A percentile compares a stretch with the other conserved stretches of the same genome.
These are phyloP conservation scores for Reutealis trisperma DNA, from an alignment of 345 rosid genomes.

Conservation along the genomic window DNA sequence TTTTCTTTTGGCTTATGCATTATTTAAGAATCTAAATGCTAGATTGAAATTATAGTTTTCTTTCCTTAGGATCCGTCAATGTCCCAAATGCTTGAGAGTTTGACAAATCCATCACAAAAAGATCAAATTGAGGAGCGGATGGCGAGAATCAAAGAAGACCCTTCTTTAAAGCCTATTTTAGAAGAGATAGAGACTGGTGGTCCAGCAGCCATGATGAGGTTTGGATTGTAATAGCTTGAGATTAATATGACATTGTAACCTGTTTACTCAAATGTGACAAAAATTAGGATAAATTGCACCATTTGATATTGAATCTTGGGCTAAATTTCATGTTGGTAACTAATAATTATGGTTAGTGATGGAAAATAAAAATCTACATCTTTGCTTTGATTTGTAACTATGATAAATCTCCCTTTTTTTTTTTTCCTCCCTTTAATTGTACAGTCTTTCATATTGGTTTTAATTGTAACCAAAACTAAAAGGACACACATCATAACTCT, in stretches of 20 bases:
- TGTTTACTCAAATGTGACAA: not conserved
- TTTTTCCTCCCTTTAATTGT: too few relatives aligned
- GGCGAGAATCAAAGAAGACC: slow-evolving; percentile 84
- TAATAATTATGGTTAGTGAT: too few relatives aligned
- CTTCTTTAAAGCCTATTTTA: slow-evolving; percentile 77
- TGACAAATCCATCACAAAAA: slow-evolving; percentile 73
- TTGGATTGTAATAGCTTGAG: slow-evolving; percentile 18
- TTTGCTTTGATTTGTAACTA: too few relatives aligned
- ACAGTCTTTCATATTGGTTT: too few relatives aligned
- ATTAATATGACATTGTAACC: not conserved
- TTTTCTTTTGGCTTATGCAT: not conserved
- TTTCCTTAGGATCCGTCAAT: slow-evolving; percentile 83
- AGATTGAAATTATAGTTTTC: slow-evolving; percentile 4
- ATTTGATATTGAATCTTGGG: not conserved
- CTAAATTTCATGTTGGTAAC: not conserved
- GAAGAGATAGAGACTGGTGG: slow-evolving; percentile 94
- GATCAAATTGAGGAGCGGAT: slow-evolving; percentile 88
- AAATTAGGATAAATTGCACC: not conserved
- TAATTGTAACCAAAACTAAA: too few relatives aligned
- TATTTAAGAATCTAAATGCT: slow-evolving; percentile 7
- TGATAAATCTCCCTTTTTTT: too few relatives aligned
- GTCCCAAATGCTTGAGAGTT: slow-evolving; percentile 89
- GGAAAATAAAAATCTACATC: too few relatives aligned
- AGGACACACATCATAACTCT: too few relatives aligned
- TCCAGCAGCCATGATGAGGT: slow-evolving; percentile 98